Conservation (phyloP, 805 yeast genomes). For the Maudiozyma barnettii region DNA sequence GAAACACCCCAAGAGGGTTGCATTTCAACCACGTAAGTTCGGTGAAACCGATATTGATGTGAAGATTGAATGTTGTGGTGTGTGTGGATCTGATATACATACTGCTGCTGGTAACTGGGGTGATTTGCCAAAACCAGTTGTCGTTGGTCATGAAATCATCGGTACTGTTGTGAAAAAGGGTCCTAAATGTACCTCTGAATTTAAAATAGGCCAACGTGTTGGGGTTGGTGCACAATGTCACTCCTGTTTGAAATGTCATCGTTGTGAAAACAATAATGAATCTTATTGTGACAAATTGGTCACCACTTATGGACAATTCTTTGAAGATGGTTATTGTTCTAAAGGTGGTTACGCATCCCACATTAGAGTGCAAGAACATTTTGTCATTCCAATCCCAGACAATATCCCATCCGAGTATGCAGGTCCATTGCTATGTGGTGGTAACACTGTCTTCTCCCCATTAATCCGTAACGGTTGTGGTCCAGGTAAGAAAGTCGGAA, state of each 20-base stretch:
- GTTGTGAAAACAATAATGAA: slow-evolving; percentile 48
- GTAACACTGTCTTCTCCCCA: slow-evolving; percentile 65
- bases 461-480: slow-evolving; percentile 44
- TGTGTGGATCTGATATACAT: slow-evolving; percentile 52
- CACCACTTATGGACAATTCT: slow-evolving; percentile 40
- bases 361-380: slow-evolving; percentile 53
- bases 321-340: slow-evolving; percentile 37
- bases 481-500: slow-evolving; percentile 43
- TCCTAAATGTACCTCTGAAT: slow-evolving; percentile 34
- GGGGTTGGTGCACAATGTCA: slow-evolving; percentile 68
- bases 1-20: slow-evolving; percentile 44
- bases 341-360: slow-evolving; percentile 65
- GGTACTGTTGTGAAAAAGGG: slow-evolving; percentile 56
- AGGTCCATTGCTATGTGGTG: slow-evolving; percentile 75
- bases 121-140: slow-evolving; percentile 26
- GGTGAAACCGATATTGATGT: slow-evolving; percentile 42
- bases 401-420: slow-evolving; percentile 42
- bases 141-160: slow-evolving; percentile 63
- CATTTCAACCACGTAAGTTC: slow-evolving; percentile 40
- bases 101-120: slow-evolving; percentile 21
- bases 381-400: slow-evolving; percentile 57
- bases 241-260: slow-evolving; percentile 52
- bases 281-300: slow-evolving; percentile 42
- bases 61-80: slow-evolving; percentile 52
- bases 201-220: slow-evolving; percentile 63